These are phyloP conservation scores for Plasmodium reichenowi DNA, from an alignment of 169 alveolate species.

Conservation along the genomic window DNA sequence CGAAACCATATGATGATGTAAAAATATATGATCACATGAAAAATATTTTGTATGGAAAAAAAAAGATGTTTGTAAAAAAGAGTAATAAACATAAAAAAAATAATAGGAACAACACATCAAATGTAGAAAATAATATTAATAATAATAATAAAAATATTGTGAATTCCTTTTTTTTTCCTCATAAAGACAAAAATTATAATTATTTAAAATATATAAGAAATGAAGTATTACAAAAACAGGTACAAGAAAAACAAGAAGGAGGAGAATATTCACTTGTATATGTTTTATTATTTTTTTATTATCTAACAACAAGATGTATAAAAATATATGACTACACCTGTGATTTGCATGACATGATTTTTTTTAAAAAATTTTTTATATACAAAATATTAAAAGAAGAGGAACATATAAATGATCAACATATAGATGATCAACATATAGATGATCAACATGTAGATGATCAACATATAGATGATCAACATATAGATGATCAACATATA, in stretches of 20 bases:
- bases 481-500: neutral
- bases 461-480: neutral
- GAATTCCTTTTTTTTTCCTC: too few relatives aligned
- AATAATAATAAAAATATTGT: too few relatives aligned
- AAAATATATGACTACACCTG: constrained; percentile 14
- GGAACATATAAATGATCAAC: neutral
- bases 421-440: neutral
- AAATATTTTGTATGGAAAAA: constrained; percentile 2
- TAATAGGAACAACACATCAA: neutral
- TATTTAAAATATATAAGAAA: neutral
- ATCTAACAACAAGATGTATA: constrained; percentile 14
- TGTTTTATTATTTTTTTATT: constrained; percentile 25
- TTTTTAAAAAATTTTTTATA: constrained; percentile 19
- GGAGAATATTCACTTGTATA: constrained; percentile 8
- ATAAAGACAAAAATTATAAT: too few relatives aligned
- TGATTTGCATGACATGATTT: constrained; percentile 3
- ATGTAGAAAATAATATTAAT: neutral
- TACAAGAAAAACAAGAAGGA: neutral
- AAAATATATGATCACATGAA: neutral
- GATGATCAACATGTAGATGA: too few relatives aligned
- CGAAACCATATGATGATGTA: neutral
- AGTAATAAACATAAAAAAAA: neutral
- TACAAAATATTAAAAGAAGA: neutral
- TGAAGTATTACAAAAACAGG: neutral
- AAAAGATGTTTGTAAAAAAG: neutral